Percentiles rank a stretch among this genome's conserved stretches.
Evolutionary conservation across 441 rosid species (phyloP).

Genomic region (Adansonia grandidieri): DNA sequence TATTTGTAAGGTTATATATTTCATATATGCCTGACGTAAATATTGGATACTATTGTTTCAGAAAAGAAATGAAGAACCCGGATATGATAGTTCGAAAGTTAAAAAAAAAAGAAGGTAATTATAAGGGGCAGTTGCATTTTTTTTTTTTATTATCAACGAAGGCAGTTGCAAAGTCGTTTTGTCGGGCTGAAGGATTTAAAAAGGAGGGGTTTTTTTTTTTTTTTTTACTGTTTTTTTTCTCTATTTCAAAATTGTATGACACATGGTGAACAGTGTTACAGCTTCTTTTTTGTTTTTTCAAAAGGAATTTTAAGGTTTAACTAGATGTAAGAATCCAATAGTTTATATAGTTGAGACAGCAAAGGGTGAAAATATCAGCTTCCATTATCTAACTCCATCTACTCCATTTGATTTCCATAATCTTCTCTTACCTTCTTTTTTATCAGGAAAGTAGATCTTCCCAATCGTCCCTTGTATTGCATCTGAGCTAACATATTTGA

Average conservation of each 20-base stretch:
- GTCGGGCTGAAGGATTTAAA: neutral
- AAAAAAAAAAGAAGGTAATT: no score
- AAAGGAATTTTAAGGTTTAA: neutral
- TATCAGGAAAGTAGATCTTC: slow-evolving; percentile 86
- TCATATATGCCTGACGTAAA: no score
- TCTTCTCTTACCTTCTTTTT: slow-evolving; percentile 67
- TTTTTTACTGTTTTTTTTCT: neutral
- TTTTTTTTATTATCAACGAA: no score
- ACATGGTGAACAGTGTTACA: no score
- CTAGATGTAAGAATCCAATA: neutral
- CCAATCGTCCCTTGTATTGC: slow-evolving; percentile 66
- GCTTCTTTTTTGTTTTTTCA: no score
- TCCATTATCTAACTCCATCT: neutral
- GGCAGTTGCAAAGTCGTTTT: no score
- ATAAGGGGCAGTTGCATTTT: neutral
- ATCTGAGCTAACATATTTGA: slow-evolving; percentile 76
- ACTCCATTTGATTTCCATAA: neutral
- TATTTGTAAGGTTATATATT: no score
- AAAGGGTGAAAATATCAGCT: slow-evolving; percentile 6
- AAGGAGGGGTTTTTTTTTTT: neutral
- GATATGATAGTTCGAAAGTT: no score
- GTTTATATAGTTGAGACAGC: neutral
- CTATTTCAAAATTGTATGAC: slow-evolving; percentile 1
- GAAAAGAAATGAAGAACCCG: no score
- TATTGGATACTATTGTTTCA: no score